phyloP scores from a whole-genome alignment of 148 eudicot genomes.

The Rhododendron ferrugineum region DNA sequence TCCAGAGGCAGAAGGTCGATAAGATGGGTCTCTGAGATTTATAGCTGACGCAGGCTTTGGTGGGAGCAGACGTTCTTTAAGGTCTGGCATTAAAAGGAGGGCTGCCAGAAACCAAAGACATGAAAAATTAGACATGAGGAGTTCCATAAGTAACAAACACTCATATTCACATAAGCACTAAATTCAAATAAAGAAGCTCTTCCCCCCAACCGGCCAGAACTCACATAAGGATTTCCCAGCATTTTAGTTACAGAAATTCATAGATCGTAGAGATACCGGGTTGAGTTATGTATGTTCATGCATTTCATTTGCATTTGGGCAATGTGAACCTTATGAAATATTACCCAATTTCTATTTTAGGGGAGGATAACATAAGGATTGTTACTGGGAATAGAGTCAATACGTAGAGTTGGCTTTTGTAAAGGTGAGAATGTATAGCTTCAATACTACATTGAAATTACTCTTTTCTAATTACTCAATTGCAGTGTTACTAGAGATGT shows the following conservation, averaged over 20 bases:
- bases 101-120: not conserved
- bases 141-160: not conserved
- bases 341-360: not conserved
- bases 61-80: slow-evolving; percentile 72
- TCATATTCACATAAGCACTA: not conserved
- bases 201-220: not conserved
- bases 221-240: not conserved
- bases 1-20: slow-evolving; percentile 62
- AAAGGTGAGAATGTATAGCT: not conserved
- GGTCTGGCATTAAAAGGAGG: slow-evolving; percentile 54
- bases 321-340: not conserved
- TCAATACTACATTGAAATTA: not conserved
- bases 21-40: slow-evolving; percentile 60
- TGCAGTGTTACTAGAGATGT: not conserved
- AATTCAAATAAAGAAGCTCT: not conserved
- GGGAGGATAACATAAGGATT: not conserved
- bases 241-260: not conserved
- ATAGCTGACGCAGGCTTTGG: slow-evolving; percentile 73
- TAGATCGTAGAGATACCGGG: not conserved
- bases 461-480: not conserved
- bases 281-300: not conserved
- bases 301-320: not conserved
- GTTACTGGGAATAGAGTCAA: not conserved
- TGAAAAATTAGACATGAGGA: not conserved
- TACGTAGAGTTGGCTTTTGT: not conserved